Conservation (phyloP, 495 filamentous ascomycete species). For the Pseudoneurospora amorphoporcata region DNA sequence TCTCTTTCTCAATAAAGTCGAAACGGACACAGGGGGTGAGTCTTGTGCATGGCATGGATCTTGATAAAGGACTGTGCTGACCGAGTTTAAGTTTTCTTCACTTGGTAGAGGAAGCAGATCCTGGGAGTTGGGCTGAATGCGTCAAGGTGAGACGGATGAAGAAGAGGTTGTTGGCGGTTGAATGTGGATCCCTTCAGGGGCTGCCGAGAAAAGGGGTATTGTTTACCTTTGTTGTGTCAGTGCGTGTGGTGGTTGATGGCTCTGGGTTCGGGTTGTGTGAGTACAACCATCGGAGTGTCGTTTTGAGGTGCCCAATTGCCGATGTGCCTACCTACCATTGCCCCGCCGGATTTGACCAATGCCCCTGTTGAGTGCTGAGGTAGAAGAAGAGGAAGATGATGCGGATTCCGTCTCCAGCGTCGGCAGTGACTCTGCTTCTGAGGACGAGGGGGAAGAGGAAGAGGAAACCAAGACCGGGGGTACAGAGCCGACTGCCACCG, state of each 20-base stretch:
- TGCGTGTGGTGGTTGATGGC: too few relatives aligned
- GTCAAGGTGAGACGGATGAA: not conserved
- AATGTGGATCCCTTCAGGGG: not conserved
- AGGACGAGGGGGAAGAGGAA: constrained; percentile 10
- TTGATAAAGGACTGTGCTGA: not conserved
- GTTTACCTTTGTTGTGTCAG: not conserved
- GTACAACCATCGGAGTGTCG: too few relatives aligned
- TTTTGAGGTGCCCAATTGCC: too few relatives aligned
- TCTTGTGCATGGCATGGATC: not conserved
- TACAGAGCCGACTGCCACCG: not conserved
- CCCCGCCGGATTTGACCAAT: too few relatives aligned
- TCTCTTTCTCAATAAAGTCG: not conserved
- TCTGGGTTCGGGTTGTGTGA: too few relatives aligned
- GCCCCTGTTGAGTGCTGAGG: too few relatives aligned
- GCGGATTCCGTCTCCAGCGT: too few relatives aligned
- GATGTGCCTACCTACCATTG: too few relatives aligned
- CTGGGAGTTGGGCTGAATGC: not conserved
- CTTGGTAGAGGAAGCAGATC: not conserved
- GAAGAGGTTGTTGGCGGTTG: not conserved
- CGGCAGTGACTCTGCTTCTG: not conserved
- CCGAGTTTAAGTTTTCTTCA: not conserved
- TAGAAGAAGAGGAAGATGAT: too few relatives aligned
- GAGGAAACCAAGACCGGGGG: not conserved
- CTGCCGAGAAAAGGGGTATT: not conserved
- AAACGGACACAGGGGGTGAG: not conserved